Evolutionary conservation across 2,329 filamentous ascomycete species (phyloP).

Genomic region (Pezicula carpinea): DNA sequence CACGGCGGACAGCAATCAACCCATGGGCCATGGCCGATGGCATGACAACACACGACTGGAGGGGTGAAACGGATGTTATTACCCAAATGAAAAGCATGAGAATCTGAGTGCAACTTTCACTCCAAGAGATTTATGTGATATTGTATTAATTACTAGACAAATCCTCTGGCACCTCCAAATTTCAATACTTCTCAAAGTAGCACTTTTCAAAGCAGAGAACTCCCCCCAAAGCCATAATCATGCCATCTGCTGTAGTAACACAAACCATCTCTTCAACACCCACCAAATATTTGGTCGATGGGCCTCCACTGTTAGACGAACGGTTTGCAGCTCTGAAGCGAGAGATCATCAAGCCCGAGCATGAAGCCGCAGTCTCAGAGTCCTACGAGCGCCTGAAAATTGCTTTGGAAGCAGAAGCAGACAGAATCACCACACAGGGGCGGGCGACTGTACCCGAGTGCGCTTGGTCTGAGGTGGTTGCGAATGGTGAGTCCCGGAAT

Average conservation of each 20-base stretch:
- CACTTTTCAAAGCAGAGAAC: too few relatives aligned
- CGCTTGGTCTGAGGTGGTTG: background rate
- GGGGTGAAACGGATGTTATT: too few relatives aligned
- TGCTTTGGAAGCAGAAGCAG: background rate
- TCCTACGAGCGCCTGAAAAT: background rate
- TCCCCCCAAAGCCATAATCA: too few relatives aligned
- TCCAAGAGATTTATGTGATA: too few relatives aligned
- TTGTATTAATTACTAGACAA: too few relatives aligned
- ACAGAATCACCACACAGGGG: background rate
- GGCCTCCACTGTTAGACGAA: background rate
- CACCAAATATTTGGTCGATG: background rate
- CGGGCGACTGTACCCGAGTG: background rate
- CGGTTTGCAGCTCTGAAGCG: background rate
- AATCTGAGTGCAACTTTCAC: too few relatives aligned
- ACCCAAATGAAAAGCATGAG: too few relatives aligned
- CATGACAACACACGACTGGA: too few relatives aligned
- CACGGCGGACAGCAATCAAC: too few relatives aligned
- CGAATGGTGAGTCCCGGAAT: background rate
- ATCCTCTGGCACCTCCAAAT: too few relatives aligned
- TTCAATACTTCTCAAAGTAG: too few relatives aligned
- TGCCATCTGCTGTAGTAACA: background rate
- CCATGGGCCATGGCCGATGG: too few relatives aligned
- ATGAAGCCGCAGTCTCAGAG: background rate
- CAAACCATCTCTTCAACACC: background rate
- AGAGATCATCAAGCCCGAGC: background rate